phyloP scores from a whole-genome alignment of 306 rosid genomes.

The Morella rubra region DNA sequence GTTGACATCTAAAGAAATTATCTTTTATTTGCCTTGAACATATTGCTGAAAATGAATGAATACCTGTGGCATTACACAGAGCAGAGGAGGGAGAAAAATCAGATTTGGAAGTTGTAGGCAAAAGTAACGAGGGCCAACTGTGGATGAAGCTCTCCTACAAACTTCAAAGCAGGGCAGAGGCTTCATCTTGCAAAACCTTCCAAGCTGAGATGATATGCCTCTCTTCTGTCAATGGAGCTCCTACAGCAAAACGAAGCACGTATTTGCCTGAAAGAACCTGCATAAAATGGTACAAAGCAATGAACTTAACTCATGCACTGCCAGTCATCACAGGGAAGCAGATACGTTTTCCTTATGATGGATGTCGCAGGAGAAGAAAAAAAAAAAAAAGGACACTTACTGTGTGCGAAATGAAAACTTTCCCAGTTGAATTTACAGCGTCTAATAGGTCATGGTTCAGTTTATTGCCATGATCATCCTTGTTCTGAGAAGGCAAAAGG shows the following conservation, averaged over 20 bases:
- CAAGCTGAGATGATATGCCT: slow-evolving; percentile 74
- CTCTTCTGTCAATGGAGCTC: slow-evolving; percentile 92
- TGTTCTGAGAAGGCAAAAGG: slow-evolving; percentile 52
- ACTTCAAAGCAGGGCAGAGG: slow-evolving; percentile 56
- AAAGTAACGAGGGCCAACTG: too few species aligned
- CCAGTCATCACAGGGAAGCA: not conserved
- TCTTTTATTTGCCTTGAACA: not conserved
- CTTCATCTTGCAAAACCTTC: slow-evolving; percentile 69
- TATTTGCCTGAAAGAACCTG: slow-evolving; percentile 81
- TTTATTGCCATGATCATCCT: slow-evolving; percentile 50
- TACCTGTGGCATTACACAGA: not conserved
- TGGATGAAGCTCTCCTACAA: slow-evolving; percentile 10
- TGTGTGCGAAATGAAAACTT: slow-evolving; percentile 75
- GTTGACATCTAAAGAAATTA: too few species aligned
- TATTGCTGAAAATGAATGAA: not conserved
- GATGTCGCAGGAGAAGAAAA: slow-evolving; percentile 3
- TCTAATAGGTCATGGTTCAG: slow-evolving; percentile 64
- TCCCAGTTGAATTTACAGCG: slow-evolving; percentile 73
- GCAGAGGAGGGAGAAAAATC: not conserved
- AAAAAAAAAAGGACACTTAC: slow-evolving; percentile 39
- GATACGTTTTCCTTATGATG: not conserved
- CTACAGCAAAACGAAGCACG: slow-evolving; percentile 75
- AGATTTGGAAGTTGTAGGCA: not conserved
- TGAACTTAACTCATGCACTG: not conserved
- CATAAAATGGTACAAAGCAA: slow-evolving; percentile 29